Evolutionary conservation across 306 rosid genomes (phyloP).

Genomic region (Elaeagnus macrophylla): DNA sequence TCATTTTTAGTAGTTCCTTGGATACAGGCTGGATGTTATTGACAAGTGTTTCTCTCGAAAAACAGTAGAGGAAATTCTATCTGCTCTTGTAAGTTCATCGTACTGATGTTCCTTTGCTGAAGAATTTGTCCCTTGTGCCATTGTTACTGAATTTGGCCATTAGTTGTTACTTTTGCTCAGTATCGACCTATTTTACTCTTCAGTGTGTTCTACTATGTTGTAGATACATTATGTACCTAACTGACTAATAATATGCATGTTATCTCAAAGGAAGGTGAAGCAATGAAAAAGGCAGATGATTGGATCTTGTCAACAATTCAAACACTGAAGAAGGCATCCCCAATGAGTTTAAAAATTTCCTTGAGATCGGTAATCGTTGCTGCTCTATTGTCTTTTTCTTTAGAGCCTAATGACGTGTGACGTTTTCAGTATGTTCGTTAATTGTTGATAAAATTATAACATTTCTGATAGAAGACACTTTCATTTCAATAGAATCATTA

Average conservation of each 20-base stretch:
- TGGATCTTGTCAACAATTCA: constrained; percentile 63
- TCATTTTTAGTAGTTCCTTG: constrained; percentile 8
- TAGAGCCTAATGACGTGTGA: too few relatives aligned
- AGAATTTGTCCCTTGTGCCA: neutral
- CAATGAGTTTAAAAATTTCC: constrained; percentile 70
- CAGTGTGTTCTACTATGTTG: constrained; percentile 10
- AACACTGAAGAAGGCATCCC: constrained; percentile 69
- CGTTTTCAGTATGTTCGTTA: too few relatives aligned
- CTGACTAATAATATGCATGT: constrained; percentile 18
- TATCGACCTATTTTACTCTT: constrained; percentile 1
- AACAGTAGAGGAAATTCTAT: constrained; percentile 64
- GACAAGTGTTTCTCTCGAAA: constrained; percentile 72
- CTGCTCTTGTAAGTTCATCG: constrained; percentile 60
- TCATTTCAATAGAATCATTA: neutral
- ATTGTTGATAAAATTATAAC: too few relatives aligned
- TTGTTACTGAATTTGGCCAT: neutral
- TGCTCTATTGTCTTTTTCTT: too few relatives aligned
- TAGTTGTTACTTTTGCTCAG: neutral
- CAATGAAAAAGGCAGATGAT: constrained; percentile 27
- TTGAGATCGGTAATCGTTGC: constrained; percentile 51
- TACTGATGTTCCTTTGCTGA: constrained; percentile 1
- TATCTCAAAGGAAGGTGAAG: constrained; percentile 53
- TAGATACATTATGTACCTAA: constrained; percentile 4
- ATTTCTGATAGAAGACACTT: neutral
- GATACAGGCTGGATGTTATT: constrained; percentile 60